Evolutionary conservation across 805 yeast genomes (phyloP).

Genomic region (Nakazawaea laoshanensis): DNA sequence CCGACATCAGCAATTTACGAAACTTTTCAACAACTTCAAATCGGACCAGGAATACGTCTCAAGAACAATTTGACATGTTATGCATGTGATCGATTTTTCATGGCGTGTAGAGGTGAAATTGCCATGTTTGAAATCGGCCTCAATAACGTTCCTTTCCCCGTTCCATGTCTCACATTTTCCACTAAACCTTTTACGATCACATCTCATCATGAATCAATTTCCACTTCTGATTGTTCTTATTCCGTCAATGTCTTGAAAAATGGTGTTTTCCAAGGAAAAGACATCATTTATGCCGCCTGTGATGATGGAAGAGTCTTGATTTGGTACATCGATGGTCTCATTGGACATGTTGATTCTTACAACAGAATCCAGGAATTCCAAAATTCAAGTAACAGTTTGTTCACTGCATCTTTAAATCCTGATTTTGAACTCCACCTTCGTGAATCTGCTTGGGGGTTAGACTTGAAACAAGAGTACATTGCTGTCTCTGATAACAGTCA

Average conservation of each 20-base stretch:
- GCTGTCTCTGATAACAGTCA: conserved; percentile 50
- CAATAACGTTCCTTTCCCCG: too few species aligned
- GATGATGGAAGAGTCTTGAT: conserved; percentile 49
- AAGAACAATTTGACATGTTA: too few species aligned
- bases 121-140: too few species aligned
- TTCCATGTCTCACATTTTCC: too few species aligned
- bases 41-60: conserved; percentile 19
- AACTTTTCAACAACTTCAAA: too few species aligned
- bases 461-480: conserved; percentile 28
- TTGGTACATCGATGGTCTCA: conserved; percentile 23
- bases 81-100: too few species aligned
- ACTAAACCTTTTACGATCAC: too few species aligned
- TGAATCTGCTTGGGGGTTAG: conserved; percentile 59
- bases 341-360: conserved; percentile 12
- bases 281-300: conserved; percentile 37
- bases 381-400: conserved; percentile 7
- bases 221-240: conserved; percentile 33
- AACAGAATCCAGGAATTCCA: not conserved
- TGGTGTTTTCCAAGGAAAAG: conserved; percentile 25
- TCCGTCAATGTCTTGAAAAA: conserved; percentile 43
- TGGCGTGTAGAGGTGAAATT: too few species aligned
- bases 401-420: conserved; percentile 13
- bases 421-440: conserved; percentile 24
- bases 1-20: too few species aligned
- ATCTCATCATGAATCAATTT: too few species aligned